Evolutionary conservation across 2,329 filamentous ascomycete species (phyloP).

Genomic region (Colletotrichum karsti): DNA sequence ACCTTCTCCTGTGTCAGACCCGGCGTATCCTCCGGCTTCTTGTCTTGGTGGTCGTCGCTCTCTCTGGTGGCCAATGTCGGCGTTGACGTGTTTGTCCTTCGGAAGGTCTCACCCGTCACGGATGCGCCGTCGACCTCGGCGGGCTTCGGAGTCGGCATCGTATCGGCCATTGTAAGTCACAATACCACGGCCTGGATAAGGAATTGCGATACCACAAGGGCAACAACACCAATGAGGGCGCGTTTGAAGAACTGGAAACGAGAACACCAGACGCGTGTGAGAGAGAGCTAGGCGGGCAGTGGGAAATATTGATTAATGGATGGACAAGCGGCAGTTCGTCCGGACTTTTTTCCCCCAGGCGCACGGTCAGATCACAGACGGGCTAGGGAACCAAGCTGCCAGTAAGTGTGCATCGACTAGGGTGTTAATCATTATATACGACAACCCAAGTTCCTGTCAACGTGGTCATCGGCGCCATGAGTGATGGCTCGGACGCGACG

Average conservation of each 20-base stretch:
- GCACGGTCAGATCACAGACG: conserved; percentile 22
- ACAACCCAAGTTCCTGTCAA: not conserved
- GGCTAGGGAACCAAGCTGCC: not conserved
- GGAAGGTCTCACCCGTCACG: not conserved
- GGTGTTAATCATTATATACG: conserved; percentile 12
- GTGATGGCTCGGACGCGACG: not conserved
- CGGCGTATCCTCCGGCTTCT: conserved; percentile 8
- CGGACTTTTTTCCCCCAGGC: not conserved
- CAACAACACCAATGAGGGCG: no score
- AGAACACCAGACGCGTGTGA: not conserved
- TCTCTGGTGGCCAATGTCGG: conserved; percentile 19
- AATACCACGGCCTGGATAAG: not conserved
- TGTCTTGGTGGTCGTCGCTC: conserved; percentile 11
- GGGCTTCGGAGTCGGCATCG: not conserved
- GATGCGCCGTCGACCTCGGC: not conserved
- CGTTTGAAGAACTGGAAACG: not conserved
- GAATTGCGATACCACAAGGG: not conserved
- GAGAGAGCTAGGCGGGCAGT: not conserved
- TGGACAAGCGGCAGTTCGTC: conserved; percentile 11
- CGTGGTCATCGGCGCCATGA: not conserved
- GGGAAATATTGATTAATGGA: conserved; percentile 6
- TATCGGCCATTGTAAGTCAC: conserved; percentile 2
- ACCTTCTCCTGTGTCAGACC: not conserved
- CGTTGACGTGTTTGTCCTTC: conserved; percentile 19
- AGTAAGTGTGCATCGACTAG: not conserved